These are phyloP conservation scores for Cicer arietinum DNA, from an alignment of 306 rosid species.

Conservation along the genomic window DNA sequence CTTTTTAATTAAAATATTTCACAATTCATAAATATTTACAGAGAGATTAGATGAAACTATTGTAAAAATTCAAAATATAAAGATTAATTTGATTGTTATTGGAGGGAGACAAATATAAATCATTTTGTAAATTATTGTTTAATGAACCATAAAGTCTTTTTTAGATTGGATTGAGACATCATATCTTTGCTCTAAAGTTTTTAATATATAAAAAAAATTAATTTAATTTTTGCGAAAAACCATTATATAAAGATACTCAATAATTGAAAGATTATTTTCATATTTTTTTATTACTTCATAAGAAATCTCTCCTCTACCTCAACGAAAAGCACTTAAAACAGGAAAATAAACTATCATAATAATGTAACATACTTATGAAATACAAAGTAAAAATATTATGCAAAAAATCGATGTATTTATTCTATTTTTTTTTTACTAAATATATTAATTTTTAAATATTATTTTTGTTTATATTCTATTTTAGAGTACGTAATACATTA, in stretches of 20 bases:
- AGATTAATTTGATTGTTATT: neutral
- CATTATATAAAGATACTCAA: neutral
- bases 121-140: too few species aligned
- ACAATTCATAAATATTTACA: neutral
- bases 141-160: too few species aligned
- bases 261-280: neutral
- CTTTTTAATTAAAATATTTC: neutral
- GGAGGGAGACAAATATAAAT: too few species aligned
- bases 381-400: too few species aligned
- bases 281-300: neutral
- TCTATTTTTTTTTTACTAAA: too few species aligned
- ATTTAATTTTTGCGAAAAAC: neutral
- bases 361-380: neutral
- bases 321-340: slow-evolving; percentile 1
- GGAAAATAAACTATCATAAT: slow-evolving; percentile 1
- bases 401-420: too few species aligned
- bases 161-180: too few species aligned
- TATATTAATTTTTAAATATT: too few species aligned
- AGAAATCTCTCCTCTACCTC: neutral
- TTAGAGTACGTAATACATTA: too few species aligned
- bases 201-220: too few species aligned
- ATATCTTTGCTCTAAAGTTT: too few species aligned
- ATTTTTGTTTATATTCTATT: too few species aligned
- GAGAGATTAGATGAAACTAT: neutral
- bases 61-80: neutral